Percentiles rank a stretch among this genome's conserved stretches.
phyloP scores from a whole-genome alignment of 2,329 filamentous ascomycete genomes.

The Colletotrichum gloeosporioides region DNA sequence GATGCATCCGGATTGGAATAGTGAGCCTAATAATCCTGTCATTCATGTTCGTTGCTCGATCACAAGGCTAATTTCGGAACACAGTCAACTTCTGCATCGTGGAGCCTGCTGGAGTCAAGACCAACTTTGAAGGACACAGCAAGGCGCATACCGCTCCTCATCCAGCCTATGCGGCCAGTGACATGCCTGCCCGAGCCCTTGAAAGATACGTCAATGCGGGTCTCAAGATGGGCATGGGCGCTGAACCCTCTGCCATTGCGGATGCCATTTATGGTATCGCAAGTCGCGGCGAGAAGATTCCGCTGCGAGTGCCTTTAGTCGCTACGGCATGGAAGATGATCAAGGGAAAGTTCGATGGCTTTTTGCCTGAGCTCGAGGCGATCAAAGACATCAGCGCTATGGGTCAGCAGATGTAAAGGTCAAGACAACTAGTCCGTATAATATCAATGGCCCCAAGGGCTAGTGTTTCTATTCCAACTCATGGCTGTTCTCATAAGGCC shows the following conservation, averaged over 20 bases:
- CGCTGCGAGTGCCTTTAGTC: conserved; percentile 47
- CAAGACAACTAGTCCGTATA: background rate
- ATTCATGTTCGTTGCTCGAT: background rate
- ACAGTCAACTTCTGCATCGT: conserved; percentile 40
- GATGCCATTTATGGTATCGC: conserved; percentile 40
- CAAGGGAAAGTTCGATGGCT: conserved; percentile 32
- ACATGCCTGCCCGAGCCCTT: conserved; percentile 37
- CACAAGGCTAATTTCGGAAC: conserved; percentile 30
- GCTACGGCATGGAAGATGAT: conserved; percentile 40
- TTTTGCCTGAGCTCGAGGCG: conserved; percentile 35
- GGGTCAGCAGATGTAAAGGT: background rate
- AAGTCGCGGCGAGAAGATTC: conserved; percentile 37
- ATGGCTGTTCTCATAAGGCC: background rate
- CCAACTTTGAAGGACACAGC: conserved; percentile 33
- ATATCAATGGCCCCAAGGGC: background rate
- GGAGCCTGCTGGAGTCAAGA: conserved; percentile 46
- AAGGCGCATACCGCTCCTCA: conserved; percentile 33
- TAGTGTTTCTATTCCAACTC: background rate
- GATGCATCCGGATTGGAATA: conserved; percentile 27
- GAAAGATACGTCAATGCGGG: conserved; percentile 8
- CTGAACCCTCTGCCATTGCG: conserved; percentile 37
- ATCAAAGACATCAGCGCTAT: conserved; percentile 36
- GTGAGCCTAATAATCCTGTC: background rate
- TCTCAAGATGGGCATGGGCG: conserved; percentile 14
- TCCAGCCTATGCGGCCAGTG: conserved; percentile 38